Conservation (phyloP, 1,284 basidiomycete genomes). For the Puccinia brachypodii region DNA sequence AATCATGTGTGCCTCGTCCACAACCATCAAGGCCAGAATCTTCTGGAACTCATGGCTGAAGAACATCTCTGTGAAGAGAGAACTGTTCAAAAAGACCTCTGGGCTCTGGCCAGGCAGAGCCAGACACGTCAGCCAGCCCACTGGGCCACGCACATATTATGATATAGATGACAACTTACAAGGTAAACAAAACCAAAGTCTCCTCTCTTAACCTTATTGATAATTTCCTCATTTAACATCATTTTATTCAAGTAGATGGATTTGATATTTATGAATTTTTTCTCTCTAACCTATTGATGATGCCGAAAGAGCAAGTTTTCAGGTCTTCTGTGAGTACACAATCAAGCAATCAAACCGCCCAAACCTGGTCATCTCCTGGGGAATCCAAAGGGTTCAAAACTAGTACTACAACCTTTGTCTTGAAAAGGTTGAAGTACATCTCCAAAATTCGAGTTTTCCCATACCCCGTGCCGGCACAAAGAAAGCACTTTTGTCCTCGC, state of each 20-base stretch:
- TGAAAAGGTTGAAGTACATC: too few relatives aligned
- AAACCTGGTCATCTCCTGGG: not conserved
- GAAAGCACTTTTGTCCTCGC: not conserved
- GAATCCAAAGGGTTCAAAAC: slow-evolving; percentile 11
- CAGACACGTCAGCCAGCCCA: not conserved
- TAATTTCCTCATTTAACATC: not conserved
- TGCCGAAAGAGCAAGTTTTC: not conserved
- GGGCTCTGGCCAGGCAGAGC: not conserved
- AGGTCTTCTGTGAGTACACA: not conserved
- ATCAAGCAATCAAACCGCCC: not conserved
- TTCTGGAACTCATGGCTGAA: not conserved
- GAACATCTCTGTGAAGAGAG: not conserved
- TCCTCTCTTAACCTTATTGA: not conserved
- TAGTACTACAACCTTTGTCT: not conserved
- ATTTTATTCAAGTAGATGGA: not conserved
- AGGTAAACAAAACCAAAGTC: not conserved
- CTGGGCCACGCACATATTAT: too few relatives aligned
- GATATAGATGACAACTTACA: not conserved
- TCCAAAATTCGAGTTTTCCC: not conserved
- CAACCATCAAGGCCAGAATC: not conserved
- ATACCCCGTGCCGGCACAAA: not conserved
- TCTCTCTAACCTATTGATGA: not conserved
- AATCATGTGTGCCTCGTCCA: too few relatives aligned
- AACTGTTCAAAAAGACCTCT: slow-evolving; percentile 2
- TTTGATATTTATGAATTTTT: not conserved